Conservation (phyloP, 176 grass and related monocot species). For the barley (Hordeum vulgare) region DNA sequence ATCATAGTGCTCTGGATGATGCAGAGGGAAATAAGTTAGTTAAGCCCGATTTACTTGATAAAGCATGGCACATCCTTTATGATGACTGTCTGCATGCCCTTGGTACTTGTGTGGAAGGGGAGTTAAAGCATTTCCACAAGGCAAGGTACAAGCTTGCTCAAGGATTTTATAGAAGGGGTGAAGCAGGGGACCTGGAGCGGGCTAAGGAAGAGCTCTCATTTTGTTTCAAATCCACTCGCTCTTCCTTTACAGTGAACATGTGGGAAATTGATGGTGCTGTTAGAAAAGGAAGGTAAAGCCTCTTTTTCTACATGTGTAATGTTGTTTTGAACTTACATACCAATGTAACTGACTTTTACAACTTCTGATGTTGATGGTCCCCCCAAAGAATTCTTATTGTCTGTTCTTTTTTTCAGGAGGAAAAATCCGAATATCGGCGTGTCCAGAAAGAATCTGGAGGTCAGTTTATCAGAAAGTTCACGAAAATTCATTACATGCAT, state of each 20-base stretch:
- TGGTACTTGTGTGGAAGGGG: constrained; percentile 83
- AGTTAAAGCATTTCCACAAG: constrained; percentile 97
- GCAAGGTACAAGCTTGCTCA: constrained; percentile 90
- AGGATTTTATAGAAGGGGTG: constrained; percentile 77
- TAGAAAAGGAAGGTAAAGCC: constrained; percentile 79
- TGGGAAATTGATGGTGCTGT: constrained; percentile 98
- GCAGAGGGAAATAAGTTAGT: constrained; percentile 40
- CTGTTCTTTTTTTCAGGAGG: constrained; percentile 44
- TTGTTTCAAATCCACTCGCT: constrained; percentile 96
- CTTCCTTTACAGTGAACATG: constrained; percentile 94
- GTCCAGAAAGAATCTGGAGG: constrained; percentile 82
- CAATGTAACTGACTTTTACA: neutral
- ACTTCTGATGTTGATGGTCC: constrained; percentile 9
- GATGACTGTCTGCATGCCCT: constrained; percentile 86
- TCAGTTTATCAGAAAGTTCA: constrained; percentile 99
- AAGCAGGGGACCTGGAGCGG: constrained; percentile 65
- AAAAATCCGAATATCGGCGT: constrained; percentile 86
- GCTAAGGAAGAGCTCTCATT: constrained; percentile 94
- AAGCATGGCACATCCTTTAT: constrained; percentile 91
- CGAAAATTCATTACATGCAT: constrained; percentile 96
- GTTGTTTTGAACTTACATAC: neutral
- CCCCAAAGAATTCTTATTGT: constrained; percentile 10
- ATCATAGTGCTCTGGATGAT: constrained; percentile 35
- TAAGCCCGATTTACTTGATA: constrained; percentile 59
- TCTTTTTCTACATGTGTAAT: neutral